phyloP scores from a whole-genome alignment of 2,329 filamentous ascomycete genomes.

The Stachybotrys chlorohalonatus region DNA sequence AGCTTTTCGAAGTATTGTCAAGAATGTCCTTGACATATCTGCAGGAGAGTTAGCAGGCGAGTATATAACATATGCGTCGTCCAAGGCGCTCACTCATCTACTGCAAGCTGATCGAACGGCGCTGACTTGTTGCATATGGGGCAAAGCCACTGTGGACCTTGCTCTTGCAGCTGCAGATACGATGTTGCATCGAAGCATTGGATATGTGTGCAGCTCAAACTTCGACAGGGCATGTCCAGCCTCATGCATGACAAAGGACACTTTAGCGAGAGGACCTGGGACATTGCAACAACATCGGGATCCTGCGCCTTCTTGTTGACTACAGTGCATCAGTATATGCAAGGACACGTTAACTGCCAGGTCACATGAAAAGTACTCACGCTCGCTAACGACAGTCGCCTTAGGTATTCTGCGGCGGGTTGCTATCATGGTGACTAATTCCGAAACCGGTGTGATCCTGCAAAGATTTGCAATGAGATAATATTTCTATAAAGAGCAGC shows the following conservation, averaged over 20 bases:
- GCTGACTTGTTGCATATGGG: slow-evolving; percentile 83
- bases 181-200: slow-evolving; percentile 93
- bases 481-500: slow-evolving; percentile 47
- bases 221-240: slow-evolving; percentile 71
- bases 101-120: slow-evolving; percentile 70
- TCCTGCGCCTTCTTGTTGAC: slow-evolving; percentile 77
- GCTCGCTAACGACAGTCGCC: slow-evolving; percentile 71
- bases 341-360: not conserved
- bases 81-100: slow-evolving; percentile 63
- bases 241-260: slow-evolving; percentile 84
- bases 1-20: slow-evolving; percentile 55
- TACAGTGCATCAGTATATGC: slow-evolving; percentile 23
- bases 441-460: slow-evolving; percentile 59
- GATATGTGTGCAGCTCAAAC: slow-evolving; percentile 72
- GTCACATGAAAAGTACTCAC: slow-evolving; percentile 39
- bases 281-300: slow-evolving; percentile 81
- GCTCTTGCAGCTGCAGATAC: slow-evolving; percentile 89
- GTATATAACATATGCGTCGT: not conserved
- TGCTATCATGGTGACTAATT: slow-evolving; percentile 61
- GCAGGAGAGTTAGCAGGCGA: slow-evolving; percentile 5
- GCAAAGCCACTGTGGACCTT: slow-evolving; percentile 94
- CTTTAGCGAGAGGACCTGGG: slow-evolving; percentile 81
- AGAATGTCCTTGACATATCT: slow-evolving; percentile 87
- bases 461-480: slow-evolving; percentile 70
- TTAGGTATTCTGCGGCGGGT: slow-evolving; percentile 66